A percentile compares a stretch with the other conserved stretches of the same genome.
Evolutionary conservation across 148 eudicot species (phyloP).

Genomic region (Vaccinium macrocarpon): DNA sequence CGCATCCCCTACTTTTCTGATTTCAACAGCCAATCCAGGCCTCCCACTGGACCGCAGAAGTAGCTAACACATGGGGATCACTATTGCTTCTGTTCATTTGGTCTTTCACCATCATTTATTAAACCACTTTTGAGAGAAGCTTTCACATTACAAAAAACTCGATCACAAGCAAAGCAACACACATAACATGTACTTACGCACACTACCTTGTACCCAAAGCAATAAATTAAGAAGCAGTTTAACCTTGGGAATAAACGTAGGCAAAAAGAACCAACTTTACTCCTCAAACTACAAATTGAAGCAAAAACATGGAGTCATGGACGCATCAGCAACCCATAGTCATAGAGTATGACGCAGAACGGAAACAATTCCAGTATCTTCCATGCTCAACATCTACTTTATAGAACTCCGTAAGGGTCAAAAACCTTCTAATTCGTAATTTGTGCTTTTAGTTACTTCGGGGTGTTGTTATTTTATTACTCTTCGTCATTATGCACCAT

Average conservation of each 20-base stretch:
- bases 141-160: background rate
- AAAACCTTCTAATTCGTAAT: background rate
- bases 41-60: background rate
- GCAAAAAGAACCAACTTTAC: background rate
- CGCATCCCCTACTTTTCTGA: background rate
- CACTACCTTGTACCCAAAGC: background rate
- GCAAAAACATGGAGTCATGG: background rate
- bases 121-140: background rate
- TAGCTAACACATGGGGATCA: background rate
- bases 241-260: background rate
- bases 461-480: background rate
- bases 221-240: slow-evolving; percentile 2
- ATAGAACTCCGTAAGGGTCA: background rate
- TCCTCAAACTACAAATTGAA: background rate
- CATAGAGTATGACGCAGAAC: background rate
- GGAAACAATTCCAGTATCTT: background rate
- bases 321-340: background rate
- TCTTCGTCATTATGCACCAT: background rate
- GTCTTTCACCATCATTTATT: background rate
- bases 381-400: background rate
- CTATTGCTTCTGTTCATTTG: background rate
- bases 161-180: background rate
- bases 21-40: background rate
- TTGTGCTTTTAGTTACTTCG: background rate
- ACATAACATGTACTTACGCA: background rate